Evolutionary conservation across 2,329 filamentous ascomycete species (phyloP).

Genomic region (Diplodia sapinea): DNA sequence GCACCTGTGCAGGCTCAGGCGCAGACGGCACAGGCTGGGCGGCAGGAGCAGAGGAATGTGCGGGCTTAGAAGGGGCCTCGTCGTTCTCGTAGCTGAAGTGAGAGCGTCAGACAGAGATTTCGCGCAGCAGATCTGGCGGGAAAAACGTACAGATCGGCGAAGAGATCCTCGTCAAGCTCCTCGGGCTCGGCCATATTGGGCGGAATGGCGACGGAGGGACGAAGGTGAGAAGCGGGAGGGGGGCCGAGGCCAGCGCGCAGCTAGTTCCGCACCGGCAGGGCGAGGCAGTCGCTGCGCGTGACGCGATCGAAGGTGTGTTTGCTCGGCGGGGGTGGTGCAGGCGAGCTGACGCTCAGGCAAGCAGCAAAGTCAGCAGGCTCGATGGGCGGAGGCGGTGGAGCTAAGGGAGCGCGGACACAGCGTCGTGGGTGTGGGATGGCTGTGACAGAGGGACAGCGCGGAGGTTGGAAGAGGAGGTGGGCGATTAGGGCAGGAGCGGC

Average conservation of each 20-base stretch:
- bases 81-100: conserved; percentile 46
- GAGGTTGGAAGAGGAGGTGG: conserved; percentile 33
- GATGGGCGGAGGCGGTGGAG: conserved; percentile 26
- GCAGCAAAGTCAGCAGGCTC: not conserved
- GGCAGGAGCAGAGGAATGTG: conserved; percentile 35
- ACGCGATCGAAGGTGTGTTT: not conserved
- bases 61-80: conserved; percentile 44
- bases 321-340: not conserved
- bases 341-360: not conserved
- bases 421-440: conserved; percentile 27
- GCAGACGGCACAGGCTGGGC: conserved; percentile 25
- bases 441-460: conserved; percentile 14
- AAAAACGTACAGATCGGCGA: conserved; percentile 84
- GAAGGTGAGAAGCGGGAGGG: conserved; percentile 8
- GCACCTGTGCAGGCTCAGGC: conserved; percentile 37
- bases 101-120: conserved; percentile 17
- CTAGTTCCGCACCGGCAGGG: conserved; percentile 14
- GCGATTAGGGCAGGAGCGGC: conserved; percentile 30
- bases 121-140: not conserved
- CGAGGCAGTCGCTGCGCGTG: conserved; percentile 13
- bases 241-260: conserved; percentile 25
- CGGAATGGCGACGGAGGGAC: conserved; percentile 22
- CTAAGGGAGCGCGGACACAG: not conserved
- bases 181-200: conserved; percentile 76
- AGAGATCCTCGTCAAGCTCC: conserved; percentile 90